Base-by-base conservation (phyloP, 108 stramenopile species). In the Fistulifera pelliculosa region DNA sequence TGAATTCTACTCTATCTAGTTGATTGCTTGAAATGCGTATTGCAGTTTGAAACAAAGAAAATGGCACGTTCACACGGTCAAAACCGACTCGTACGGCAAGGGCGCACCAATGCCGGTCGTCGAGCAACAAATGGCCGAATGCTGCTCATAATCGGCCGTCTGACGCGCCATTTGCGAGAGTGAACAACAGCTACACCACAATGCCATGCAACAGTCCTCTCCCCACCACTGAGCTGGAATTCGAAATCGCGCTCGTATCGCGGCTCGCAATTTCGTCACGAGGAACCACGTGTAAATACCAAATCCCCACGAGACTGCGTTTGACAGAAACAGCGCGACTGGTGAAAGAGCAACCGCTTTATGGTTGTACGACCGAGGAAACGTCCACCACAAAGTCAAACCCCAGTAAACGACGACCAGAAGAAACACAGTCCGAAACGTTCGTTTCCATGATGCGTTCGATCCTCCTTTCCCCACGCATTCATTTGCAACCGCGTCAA, bases 121-220 rank as follows among this genome's bases (percentile, higher is more conserved):
- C 7, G 50, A 51, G n/a, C 50, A 51, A 27, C 50, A 51, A 27
- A 23, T 22, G 6, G 50, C 24, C 5, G 22, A 27, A 16, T 51
- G 50, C 27, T 51, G 25, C 7, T 51, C 50, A 18, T 51, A 51
- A 22, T 22, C 19, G 27, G 19, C 83, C 1, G 90, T 87, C 38
- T 91, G 90, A 28, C 90, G 69, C 1, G 80, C 76, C 66, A 91
- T 77, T 43, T 91, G 90, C 8, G 79, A 75, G 3, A 87, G 62
- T 23, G 82, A 65, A 47, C 90, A 91, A 60, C 79, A 83, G 8
- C 76, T 71, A 50, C 90, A 91, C 45, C 56, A 87, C 24, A 69
- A 40, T 11, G 83, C 61, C 41, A 77, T 84, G 51, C 76, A 77
- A 40, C 75, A 45, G 61, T 91, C 90, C 58, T 91, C 90, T 35